Evolutionary conservation across 257 asterid species (phyloP).

Genomic region (Verbena officinalis): DNA sequence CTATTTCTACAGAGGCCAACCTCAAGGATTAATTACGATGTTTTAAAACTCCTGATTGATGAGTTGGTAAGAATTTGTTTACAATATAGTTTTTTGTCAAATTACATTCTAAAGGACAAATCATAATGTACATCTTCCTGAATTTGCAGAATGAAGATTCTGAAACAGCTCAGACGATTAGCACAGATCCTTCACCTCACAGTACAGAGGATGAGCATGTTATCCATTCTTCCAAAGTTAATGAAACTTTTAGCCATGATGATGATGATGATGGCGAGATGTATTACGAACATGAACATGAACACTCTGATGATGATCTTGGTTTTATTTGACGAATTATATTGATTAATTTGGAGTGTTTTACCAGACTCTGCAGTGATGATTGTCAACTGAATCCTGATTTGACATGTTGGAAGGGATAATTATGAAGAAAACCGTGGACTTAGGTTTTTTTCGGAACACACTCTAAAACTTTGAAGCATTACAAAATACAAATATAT

Average conservation of each 20-base stretch:
- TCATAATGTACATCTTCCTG: background rate
- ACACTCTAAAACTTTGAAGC: no score
- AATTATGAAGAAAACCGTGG: no score
- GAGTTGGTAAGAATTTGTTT: constrained; percentile 42
- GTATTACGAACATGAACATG: constrained; percentile 29
- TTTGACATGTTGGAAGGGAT: no score
- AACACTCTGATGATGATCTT: constrained; percentile 26
- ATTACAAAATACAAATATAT: no score
- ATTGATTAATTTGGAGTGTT: background rate
- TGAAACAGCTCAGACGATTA: constrained; percentile 21
- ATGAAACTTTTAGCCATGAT: constrained; percentile 22
- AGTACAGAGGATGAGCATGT: constrained; percentile 33
- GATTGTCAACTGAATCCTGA: no score
- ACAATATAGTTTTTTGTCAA: background rate
- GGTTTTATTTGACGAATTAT: constrained; percentile 5
- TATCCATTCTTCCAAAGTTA: constrained; percentile 5
- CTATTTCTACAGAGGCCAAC: constrained; percentile 44
- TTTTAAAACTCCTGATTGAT: constrained; percentile 38
- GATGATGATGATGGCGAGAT: constrained; percentile 18
- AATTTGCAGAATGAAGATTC: constrained; percentile 33
- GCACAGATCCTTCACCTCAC: constrained; percentile 15
- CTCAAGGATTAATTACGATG: constrained; percentile 56
- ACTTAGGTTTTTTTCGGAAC: no score
- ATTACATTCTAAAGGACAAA: background rate
- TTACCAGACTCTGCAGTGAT: background rate